phyloP scores from a whole-genome alignment of 768 basidiomycete genomes.

The Rubroboletus satanas region DNA sequence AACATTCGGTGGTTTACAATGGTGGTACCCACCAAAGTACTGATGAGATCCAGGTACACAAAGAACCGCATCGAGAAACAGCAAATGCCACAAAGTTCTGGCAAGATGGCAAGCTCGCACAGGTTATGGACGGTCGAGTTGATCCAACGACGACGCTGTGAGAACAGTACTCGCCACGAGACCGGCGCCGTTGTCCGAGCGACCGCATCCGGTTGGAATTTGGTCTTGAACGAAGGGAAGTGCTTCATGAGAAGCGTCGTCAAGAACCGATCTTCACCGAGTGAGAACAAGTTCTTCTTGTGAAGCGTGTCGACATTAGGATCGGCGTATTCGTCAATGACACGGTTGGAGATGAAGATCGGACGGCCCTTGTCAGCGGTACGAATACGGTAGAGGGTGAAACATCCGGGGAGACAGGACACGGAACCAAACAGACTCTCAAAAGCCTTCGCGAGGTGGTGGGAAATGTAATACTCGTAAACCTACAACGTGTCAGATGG shows the following conservation, averaged over 20 bases:
- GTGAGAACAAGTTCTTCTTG: conserved; percentile 66
- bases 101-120: conserved; percentile 58
- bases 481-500: conserved; percentile 36
- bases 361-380: conserved; percentile 71
- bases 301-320: conserved; percentile 64
- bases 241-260: conserved; percentile 69
- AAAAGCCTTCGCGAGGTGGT: conserved; percentile 65
- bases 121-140: conserved; percentile 71
- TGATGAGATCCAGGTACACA: conserved; percentile 63
- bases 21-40: conserved; percentile 46
- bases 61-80: conserved; percentile 75
- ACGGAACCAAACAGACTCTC: conserved; percentile 68
- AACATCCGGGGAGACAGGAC: conserved; percentile 71
- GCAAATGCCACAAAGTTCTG: conserved; percentile 64
- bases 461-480: conserved; percentile 67
- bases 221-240: conserved; percentile 66
- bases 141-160: conserved; percentile 71
- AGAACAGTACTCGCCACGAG: conserved; percentile 56
- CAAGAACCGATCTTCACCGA: conserved; percentile 70
- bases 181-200: conserved; percentile 65
- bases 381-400: conserved; percentile 66
- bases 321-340: conserved; percentile 69
- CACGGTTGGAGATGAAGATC: conserved; percentile 66
- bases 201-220: conserved; percentile 61
- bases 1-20: neutral